A percentile compares a stretch with the other conserved stretches of the same genome.
Evolutionary conservation across 805 yeast genomes (phyloP).

Genomic region (Starmera amethionina): DNA sequence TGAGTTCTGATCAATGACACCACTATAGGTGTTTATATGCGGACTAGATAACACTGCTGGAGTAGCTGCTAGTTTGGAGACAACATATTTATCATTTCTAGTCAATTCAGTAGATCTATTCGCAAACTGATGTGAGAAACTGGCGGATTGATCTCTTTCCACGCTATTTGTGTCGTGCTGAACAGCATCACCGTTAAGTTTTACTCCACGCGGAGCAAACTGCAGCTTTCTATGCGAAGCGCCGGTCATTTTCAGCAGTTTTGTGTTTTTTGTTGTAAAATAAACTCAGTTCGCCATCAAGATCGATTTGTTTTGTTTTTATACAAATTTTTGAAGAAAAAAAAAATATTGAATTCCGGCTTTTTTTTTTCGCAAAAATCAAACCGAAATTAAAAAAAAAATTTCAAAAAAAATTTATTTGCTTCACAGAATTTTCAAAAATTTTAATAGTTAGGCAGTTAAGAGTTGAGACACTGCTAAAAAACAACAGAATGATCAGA

Average conservation of each 20-base stretch:
- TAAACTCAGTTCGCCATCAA: no score
- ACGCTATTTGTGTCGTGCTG: not conserved
- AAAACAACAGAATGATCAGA: slow-evolving; percentile 20
- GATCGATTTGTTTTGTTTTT: no score
- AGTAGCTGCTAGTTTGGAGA: slow-evolving; percentile 43
- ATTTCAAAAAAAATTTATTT: no score
- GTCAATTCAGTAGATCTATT: slow-evolving; percentile 38
- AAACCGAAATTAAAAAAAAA: no score
- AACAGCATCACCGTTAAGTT: not conserved
- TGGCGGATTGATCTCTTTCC: slow-evolving; percentile 1
- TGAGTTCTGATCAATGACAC: slow-evolving; percentile 21
- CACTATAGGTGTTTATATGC: slow-evolving; percentile 7
- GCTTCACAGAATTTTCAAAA: no score
- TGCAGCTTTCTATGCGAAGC: no score
- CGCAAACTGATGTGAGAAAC: slow-evolving; percentile 10
- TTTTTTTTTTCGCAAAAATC: no score
- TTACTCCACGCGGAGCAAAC: not conserved
- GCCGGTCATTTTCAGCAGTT: no score
- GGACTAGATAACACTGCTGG: slow-evolving; percentile 26
- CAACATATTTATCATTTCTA: slow-evolving; percentile 46
- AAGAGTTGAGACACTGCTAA: not conserved
- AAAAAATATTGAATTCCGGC: no score
- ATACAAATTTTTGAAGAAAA: no score
- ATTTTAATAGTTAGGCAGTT: no score
- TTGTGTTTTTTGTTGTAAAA: no score